These are phyloP conservation scores for Cardiospermum halicacabum DNA, from an alignment of 345 rosid genomes.

Conservation along the genomic window DNA sequence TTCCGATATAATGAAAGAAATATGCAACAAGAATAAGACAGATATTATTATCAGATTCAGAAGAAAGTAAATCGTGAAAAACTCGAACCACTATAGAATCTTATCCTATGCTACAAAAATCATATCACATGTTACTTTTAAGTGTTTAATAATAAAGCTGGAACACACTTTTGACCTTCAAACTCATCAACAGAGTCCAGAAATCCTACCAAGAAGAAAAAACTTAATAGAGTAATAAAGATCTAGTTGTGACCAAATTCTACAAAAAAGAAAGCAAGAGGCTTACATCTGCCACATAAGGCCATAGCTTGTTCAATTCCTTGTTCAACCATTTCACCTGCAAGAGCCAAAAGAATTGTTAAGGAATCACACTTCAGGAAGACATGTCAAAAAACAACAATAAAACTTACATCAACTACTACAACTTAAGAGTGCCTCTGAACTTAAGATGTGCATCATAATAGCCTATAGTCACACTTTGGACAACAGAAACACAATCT, in stretches of 20 bases:
- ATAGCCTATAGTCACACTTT: neutral
- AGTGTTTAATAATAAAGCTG: neutral
- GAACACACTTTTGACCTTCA: neutral
- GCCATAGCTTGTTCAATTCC: slow-evolving; percentile 92
- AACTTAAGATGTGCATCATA: neutral
- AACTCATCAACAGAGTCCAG: neutral
- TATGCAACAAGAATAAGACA: neutral
- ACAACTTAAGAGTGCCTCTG: neutral
- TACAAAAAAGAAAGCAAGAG: slow-evolving; percentile 14
- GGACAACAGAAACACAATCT: neutral
- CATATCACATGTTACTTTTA: neutral
- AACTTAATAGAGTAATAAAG: neutral
- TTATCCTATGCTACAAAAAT: neutral
- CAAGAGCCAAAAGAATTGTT: slow-evolving; percentile 16
- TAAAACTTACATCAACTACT: neutral
- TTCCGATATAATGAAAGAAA: neutral
- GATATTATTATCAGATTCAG: neutral
- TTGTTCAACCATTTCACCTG: slow-evolving; percentile 99
- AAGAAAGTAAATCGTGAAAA: neutral
- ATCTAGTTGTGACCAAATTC: slow-evolving; percentile 12
- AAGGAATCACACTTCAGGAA: neutral
- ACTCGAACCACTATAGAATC: neutral
- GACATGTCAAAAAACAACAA: neutral
- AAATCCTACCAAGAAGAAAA: neutral
- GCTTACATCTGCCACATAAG: slow-evolving; percentile 89